Base-by-base conservation (phyloP, 2,329 filamentous ascomycete genomes). In the Dryadomyces sulphureus region DNA sequence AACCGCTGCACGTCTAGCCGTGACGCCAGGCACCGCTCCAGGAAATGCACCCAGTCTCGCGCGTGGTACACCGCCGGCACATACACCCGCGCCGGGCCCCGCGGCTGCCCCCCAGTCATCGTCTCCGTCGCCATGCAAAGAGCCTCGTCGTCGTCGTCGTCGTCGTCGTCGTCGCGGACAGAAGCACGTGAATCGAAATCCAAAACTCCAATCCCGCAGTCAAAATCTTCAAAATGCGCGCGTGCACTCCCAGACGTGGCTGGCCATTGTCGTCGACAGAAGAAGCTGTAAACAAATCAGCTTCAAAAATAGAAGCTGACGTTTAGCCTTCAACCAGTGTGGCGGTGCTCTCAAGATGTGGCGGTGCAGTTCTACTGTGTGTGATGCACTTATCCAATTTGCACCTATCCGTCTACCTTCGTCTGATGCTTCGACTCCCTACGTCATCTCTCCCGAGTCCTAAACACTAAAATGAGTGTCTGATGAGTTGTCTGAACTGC, bases 1-100 rank as follows among this genome's bases (percentile, higher is more conserved):
- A 82, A 82, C 48, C 62, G 62, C 34, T 71, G 67, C 25, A 63
- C 56, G 38, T 73, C 69, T 46, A 79, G 68, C 27, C 77, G 73
- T 39, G 63, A 56, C 25, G 59, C 57, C 38, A 77, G 63, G 57
- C 73, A 74, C 48, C 60, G 65, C 32, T 62, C 55, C 38, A 79
- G 59, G 53, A 79, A 77, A 16, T 60, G 59, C 39, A 60, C 50
- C 77, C 77, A 75, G 51, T 69, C 64, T 45, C 54, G 54, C 39
- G 57, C 51, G 47, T 55, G 43, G 43, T 50, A 32, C 9, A 43
- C 14, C 9, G 44, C 27, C 22, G 49, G 51, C 43, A 45, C 46
- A 16, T 48, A 52, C 17, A 42, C 43, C n/a, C 46, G 46, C 40
- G 48, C 47, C 3, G 16, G 30, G 22, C 7, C 38, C 12, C 20